Conservation (phyloP, 345 rosid species). For the Aegle marmelos region DNA sequence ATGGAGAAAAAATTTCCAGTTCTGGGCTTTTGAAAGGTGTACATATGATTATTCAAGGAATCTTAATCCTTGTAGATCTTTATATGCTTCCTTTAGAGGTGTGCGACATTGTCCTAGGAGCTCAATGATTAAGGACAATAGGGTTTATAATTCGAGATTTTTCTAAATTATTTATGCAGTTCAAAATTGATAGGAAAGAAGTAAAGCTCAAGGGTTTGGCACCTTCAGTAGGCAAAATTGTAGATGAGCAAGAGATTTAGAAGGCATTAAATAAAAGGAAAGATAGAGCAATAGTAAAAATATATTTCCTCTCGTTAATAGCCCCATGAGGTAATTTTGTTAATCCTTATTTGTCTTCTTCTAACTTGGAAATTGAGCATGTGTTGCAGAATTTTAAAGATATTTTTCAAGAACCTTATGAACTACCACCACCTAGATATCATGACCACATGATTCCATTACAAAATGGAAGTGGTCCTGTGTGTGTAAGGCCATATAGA, state of each 20-base stretch:
- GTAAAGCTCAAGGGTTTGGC: neutral
- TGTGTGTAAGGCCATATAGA: neutral
- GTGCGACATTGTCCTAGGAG: neutral
- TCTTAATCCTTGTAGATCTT: neutral
- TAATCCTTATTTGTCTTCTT: neutral
- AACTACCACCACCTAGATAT: neutral
- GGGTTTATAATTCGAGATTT: conserved; percentile 8
- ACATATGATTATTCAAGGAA: too few species aligned
- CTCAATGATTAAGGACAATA: neutral
- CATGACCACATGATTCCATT: neutral
- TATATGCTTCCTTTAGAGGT: neutral
- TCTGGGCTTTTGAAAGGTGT: neutral
- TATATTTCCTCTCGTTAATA: neutral
- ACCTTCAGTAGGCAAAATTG: neutral
- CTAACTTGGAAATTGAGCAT: neutral
- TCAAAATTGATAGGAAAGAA: neutral
- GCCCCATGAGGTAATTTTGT: neutral
- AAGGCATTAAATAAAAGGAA: neutral
- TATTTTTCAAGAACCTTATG: neutral
- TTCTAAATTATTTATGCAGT: neutral
- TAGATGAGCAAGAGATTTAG: neutral
- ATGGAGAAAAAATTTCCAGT: neutral
- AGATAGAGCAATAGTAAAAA: neutral
- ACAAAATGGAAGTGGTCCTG: neutral
- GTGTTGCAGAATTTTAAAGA: neutral